Percentiles rank a stretch among this genome's conserved stretches.
phyloP scores from a whole-genome alignment of 2,329 filamentous ascomycete genomes.

The Aspergillus sp. region DNA sequence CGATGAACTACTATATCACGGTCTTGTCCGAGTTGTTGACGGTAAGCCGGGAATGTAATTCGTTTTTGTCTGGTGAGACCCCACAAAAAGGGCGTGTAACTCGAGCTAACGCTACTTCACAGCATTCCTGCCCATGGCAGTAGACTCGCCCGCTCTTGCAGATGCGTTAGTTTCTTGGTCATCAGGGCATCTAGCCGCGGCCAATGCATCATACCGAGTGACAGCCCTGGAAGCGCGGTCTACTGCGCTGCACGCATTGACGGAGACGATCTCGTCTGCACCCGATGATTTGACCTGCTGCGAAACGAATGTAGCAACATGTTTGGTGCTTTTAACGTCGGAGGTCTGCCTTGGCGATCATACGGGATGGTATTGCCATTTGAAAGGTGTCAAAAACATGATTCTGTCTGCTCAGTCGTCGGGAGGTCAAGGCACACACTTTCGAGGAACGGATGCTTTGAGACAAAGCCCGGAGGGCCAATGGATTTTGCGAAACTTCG shows the following conservation, averaged over 20 bases:
- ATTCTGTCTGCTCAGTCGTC: background rate
- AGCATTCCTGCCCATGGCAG: background rate
- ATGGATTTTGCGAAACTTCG: conserved; percentile 9
- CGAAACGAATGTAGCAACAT: background rate
- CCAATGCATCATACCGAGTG: background rate
- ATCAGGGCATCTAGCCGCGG: background rate
- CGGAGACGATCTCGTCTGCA: background rate
- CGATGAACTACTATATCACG: background rate
- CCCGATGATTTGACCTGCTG: background rate
- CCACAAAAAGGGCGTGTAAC: background rate
- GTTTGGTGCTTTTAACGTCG: background rate
- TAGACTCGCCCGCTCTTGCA: conserved; percentile 1
- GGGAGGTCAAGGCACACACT: background rate
- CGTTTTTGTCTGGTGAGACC: background rate
- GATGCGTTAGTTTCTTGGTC: background rate
- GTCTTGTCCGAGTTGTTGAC: background rate
- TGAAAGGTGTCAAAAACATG: background rate
- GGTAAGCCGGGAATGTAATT: background rate
- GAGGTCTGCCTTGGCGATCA: conserved; percentile 1
- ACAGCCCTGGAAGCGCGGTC: conserved; percentile 2
- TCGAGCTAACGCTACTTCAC: background rate
- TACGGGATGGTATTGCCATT: background rate
- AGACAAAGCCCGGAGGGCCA: conserved; percentile 2
- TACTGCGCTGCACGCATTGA: background rate
- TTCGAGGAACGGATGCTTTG: background rate